These are phyloP conservation scores for Penicillium sp. DNA, from an alignment of 2,329 filamentous ascomycete genomes.

Conservation along the genomic window DNA sequence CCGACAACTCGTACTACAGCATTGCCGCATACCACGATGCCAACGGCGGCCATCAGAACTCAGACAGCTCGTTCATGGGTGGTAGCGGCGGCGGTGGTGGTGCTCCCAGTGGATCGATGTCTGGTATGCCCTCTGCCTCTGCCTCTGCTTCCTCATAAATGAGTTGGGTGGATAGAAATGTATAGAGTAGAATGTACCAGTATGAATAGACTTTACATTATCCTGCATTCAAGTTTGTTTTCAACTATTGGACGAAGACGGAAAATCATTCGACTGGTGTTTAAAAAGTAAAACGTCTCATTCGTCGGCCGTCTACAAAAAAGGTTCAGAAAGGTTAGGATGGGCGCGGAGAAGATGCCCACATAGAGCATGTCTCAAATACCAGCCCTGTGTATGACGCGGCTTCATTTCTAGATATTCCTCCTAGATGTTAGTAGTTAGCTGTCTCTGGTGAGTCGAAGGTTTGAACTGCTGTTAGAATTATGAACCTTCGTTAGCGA, in stretches of 20 bases:
- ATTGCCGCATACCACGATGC: conserved; percentile 24
- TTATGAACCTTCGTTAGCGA: too few species aligned
- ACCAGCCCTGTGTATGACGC: neutral
- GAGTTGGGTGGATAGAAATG: neutral
- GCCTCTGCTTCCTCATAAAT: conserved; percentile 9
- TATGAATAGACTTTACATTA: neutral
- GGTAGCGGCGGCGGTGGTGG: conserved; percentile 9
- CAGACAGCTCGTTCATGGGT: conserved; percentile 6
- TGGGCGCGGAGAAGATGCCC: too few species aligned
- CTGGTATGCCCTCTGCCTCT: conserved; percentile 5
- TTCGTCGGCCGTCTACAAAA: too few species aligned
- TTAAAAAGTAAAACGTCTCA: too few species aligned
- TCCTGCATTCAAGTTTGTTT: too few species aligned
- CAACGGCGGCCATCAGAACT: conserved; percentile 21
- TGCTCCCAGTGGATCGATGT: conserved; percentile 12
- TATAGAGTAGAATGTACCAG: neutral
- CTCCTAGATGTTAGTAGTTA: neutral
- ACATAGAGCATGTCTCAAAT: neutral
- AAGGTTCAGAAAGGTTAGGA: too few species aligned
- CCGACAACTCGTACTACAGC: conserved; percentile 25
- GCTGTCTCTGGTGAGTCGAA: too few species aligned
- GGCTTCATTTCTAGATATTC: neutral
- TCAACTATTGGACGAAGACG: too few species aligned
- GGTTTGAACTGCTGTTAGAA: too few species aligned
- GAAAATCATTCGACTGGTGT: too few species aligned